Base-by-base conservation (phyloP, 2,329 filamentous ascomycete genomes). In the Fonsecaea pedrosoi region DNA sequence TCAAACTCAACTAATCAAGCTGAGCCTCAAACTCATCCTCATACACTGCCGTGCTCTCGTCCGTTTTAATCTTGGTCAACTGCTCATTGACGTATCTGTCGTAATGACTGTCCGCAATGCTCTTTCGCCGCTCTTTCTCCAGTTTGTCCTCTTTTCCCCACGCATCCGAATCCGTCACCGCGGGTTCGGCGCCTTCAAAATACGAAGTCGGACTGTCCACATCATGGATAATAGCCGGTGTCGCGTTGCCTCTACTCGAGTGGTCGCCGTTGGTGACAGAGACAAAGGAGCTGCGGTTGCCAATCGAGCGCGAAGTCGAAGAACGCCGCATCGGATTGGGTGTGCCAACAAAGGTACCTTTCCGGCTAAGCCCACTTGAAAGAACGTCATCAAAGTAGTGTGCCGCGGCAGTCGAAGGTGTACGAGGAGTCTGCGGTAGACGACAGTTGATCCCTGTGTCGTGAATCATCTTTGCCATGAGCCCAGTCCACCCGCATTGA, bases 361-460 rank as follows among this genome's bases (percentile, higher is more conserved):
- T 78, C 34, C 72, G 67, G 70, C 83, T 74, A 69, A 85, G 81
- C 42, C 69, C 69, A 40, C 89, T 86, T 61, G 85, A 85, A 78
- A 96, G 90, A 67, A 93, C 87, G 75, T 98, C 94, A 74, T 98
- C 94, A 76, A 98, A 98, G 83, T 98, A 98, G 78, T 97, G 94
- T 7, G 90, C 86, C 80, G 96, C 94, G 48, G 90, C 92, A 1
- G 88, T 87, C 2, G 90, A 88, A 1, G 94, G 94, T 2, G 93
- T 96, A 58, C 93, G 91, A 13, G 95, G 95, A 0, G 95, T 98
- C 75, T 97, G 92, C 1, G 94, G 94, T 13, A 97, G 88, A 74
- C 94, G 92, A 78, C 94, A 97, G 77, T 89, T 95, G 76, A 96
- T 86, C 72, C 94, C 94, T 72, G 94, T 97, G 76, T 98, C 95